These are phyloP conservation scores for Coemansia pectinata DNA, from an alignment of 192 early-diverging fungal genomes.

Conservation along the genomic window DNA sequence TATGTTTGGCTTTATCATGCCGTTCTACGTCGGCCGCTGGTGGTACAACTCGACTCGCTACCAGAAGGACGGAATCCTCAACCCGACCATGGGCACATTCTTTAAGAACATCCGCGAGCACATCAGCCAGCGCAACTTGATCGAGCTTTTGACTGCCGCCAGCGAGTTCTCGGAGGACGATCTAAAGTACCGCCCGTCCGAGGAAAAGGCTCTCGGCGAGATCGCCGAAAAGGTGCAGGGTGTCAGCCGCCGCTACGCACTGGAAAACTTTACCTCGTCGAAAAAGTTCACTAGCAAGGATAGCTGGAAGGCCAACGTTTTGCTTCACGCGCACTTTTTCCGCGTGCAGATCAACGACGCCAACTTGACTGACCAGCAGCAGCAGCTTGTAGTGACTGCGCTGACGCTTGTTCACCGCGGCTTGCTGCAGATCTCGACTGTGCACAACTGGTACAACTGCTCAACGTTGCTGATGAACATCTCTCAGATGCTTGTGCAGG, in stretches of 20 bases:
- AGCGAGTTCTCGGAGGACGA: slow-evolving; percentile 66
- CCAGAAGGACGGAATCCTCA: slow-evolving; percentile 89
- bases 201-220: slow-evolving; percentile 54
- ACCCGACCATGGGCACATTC: slow-evolving; percentile 86
- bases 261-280: slow-evolving; percentile 44
- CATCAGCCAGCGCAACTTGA: slow-evolving; percentile 62
- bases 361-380: slow-evolving; percentile 56
- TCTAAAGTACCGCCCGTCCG: slow-evolving; percentile 49
- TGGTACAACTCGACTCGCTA: slow-evolving; percentile 89
- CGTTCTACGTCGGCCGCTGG: slow-evolving; percentile 89
- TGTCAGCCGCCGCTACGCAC: slow-evolving; percentile 37
- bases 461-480: slow-evolving; percentile 77
- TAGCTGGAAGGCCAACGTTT: slow-evolving; percentile 68
- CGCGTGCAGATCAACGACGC: slow-evolving; percentile 66
- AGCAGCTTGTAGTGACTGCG: slow-evolving; percentile 71
- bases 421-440: slow-evolving; percentile 83
- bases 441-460: slow-evolving; percentile 80
- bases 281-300: slow-evolving; percentile 51
- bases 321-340: slow-evolving; percentile 84
- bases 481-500: slow-evolving; percentile 89
- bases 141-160: slow-evolving; percentile 75
- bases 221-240: slow-evolving; percentile 38
- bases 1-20: slow-evolving; percentile 86
- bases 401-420: slow-evolving; percentile 77
- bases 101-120: slow-evolving; percentile 88